These are phyloP conservation scores for Nakazawaea sp. DNA, from an alignment of 805 yeast species.

Conservation along the genomic window DNA sequence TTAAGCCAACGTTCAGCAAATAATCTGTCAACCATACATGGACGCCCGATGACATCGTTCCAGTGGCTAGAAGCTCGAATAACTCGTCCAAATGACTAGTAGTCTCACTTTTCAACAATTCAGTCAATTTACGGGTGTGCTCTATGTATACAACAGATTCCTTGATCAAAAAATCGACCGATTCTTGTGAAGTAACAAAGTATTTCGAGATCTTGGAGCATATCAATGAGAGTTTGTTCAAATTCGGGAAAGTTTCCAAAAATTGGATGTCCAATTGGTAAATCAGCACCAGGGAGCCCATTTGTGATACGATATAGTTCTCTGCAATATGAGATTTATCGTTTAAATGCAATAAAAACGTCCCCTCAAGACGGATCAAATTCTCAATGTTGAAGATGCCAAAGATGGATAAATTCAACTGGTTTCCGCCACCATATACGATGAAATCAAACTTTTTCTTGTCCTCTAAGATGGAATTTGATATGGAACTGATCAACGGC, in stretches of 20 bases:
- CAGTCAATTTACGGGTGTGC: constrained; percentile 27
- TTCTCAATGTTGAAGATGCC: constrained; percentile 26
- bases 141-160: constrained; percentile 31
- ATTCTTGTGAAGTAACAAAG: constrained; percentile 26
- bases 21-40: constrained; percentile 59
- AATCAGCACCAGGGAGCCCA: constrained; percentile 14
- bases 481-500: constrained; percentile 14
- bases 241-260: constrained; percentile 15
- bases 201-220: constrained; percentile 29
- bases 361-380: constrained; percentile 12
- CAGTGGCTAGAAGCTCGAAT: constrained; percentile 44
- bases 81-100: constrained; percentile 31
- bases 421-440: constrained; percentile 19
- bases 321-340: constrained; percentile 15
- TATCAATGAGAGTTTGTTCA: constrained; percentile 23
- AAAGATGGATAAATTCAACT: constrained; percentile 20
- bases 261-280: constrained; percentile 20
- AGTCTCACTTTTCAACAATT: constrained; percentile 28
- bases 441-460: constrained; percentile 21
- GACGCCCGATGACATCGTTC: constrained; percentile 40
- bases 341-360: constrained; percentile 14
- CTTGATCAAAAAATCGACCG: constrained; percentile 19
- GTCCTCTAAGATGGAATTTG: constrained; percentile 18
- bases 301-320: constrained; percentile 19
- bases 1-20: constrained; percentile 60